Percentiles rank a stretch among this genome's conserved stretches.
Evolutionary conservation across 83 land plant genomes (phyloP).

Genomic region (Isoetes engelmannii): DNA sequence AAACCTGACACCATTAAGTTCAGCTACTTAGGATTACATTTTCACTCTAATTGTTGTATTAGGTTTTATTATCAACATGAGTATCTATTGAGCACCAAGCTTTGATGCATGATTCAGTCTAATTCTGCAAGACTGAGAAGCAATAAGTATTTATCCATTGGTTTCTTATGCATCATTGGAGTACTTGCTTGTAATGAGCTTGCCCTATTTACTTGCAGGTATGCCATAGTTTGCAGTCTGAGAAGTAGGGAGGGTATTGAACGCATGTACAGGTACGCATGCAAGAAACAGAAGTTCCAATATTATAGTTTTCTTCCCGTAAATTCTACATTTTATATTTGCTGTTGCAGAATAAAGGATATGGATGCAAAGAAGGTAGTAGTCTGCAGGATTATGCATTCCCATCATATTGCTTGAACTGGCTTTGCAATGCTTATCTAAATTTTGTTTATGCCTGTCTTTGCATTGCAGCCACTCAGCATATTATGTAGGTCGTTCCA

Average conservation of each 20-base stretch:
- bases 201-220: slow-evolving; percentile 39
- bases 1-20: too few species aligned
- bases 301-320: not conserved
- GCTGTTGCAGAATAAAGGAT: slow-evolving; percentile 35
- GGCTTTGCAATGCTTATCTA: not conserved
- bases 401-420: not conserved
- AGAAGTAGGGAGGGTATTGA: slow-evolving; percentile 59
- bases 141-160: not conserved
- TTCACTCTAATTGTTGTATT: too few species aligned
- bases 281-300: not conserved
- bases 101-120: too few species aligned
- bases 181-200: too few species aligned
- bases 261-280: slow-evolving; percentile 61
- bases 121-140: too few species aligned
- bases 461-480: slow-evolving; percentile 68
- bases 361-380: slow-evolving; percentile 45
- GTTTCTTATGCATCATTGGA: not conserved
- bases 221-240: slow-evolving; percentile 77
- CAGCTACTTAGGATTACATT: too few species aligned
- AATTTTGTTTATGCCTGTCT: not conserved
- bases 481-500: slow-evolving; percentile 71
- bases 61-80: too few species aligned
- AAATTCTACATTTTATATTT: not conserved
- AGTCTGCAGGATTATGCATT: not conserved
- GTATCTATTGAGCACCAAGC: too few species aligned